Conservation (phyloP, 352 stramenopile species). For the Phytopythium kandeliae region DNA sequence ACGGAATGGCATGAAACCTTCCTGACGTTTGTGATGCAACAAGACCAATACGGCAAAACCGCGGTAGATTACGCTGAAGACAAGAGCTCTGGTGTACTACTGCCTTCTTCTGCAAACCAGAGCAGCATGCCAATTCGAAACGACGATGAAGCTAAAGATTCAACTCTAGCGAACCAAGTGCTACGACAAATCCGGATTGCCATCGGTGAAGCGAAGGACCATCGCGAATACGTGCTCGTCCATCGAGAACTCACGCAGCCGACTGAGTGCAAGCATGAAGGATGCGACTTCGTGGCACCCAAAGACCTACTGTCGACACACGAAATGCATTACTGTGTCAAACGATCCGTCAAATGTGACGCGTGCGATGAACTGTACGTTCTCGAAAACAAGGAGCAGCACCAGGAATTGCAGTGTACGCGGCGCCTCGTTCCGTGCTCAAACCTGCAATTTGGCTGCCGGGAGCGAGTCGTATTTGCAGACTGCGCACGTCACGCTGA, state of each 20-base stretch:
- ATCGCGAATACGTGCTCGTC: constrained; percentile 42
- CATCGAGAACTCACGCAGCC: constrained; percentile 40
- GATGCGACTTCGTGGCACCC: constrained; percentile 43
- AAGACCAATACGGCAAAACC: constrained; percentile 27
- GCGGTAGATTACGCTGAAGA: constrained; percentile 26
- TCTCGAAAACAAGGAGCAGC: constrained; percentile 26
- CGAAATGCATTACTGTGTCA: constrained; percentile 50
- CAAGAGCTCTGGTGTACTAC: neutral
- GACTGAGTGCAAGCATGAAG: constrained; percentile 28
- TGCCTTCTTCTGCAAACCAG: neutral
- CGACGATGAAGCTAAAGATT: neutral
- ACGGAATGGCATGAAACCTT: constrained; percentile 62
- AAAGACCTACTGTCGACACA: constrained; percentile 53
- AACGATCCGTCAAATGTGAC: constrained; percentile 48
- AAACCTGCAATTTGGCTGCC: constrained; percentile 54
- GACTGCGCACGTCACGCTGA: constrained; percentile 31
- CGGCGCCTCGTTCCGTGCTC: constrained; percentile 34
- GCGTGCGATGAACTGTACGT: constrained; percentile 27
- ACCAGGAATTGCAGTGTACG: constrained; percentile 27
- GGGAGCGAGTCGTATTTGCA: constrained; percentile 23
- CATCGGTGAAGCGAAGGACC: constrained; percentile 30
- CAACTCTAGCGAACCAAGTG: constrained; percentile 16
- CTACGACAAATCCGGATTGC: constrained; percentile 29
- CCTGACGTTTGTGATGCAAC: constrained; percentile 23
- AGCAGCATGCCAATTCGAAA: neutral